These are phyloP conservation scores for Eragrostis nindensis DNA, from an alignment of 176 grass and related monocot genomes.

Conservation along the genomic window DNA sequence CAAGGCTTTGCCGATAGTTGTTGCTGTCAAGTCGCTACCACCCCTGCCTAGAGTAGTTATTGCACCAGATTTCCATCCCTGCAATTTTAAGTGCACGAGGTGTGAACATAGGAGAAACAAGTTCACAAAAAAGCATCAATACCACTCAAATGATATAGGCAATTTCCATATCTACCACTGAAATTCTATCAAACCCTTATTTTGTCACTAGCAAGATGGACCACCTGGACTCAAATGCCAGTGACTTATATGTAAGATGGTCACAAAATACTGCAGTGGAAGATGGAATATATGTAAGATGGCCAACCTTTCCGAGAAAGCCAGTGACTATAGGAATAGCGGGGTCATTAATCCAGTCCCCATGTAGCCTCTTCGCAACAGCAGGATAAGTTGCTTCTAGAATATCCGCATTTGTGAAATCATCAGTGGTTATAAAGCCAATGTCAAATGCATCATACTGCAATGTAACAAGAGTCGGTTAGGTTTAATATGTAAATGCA, in stretches of 20 bases:
- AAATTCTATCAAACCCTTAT: no score
- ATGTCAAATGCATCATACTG: constrained; percentile 87
- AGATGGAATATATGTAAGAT: constrained; percentile 15
- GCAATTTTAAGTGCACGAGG: constrained; percentile 22
- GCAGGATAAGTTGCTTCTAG: constrained; percentile 86
- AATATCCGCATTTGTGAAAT: constrained; percentile 83
- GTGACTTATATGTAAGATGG: no score
- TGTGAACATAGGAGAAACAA: not conserved
- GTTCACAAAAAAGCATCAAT: not conserved
- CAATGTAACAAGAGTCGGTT: constrained; percentile 29
- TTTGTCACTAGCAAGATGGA: no score
- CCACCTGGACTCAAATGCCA: no score
- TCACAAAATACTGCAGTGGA: no score
- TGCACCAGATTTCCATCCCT: constrained; percentile 83
- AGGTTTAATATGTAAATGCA: not conserved
- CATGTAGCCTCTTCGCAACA: constrained; percentile 71
- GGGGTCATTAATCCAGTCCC: constrained; percentile 54
- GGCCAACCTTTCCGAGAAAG: constrained; percentile 74
- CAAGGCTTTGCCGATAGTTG: constrained; percentile 83
- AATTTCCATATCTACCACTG: no score
- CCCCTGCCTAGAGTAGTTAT: constrained; percentile 80
- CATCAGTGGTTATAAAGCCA: constrained; percentile 82
- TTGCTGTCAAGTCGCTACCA: constrained; percentile 81
- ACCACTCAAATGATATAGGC: not conserved
- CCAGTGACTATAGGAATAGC: constrained; percentile 78